Evolutionary conservation across 306 rosid genomes (phyloP), one percentile per base, ranked within the genome.

Genomic region (Vigna mungo): DNA sequence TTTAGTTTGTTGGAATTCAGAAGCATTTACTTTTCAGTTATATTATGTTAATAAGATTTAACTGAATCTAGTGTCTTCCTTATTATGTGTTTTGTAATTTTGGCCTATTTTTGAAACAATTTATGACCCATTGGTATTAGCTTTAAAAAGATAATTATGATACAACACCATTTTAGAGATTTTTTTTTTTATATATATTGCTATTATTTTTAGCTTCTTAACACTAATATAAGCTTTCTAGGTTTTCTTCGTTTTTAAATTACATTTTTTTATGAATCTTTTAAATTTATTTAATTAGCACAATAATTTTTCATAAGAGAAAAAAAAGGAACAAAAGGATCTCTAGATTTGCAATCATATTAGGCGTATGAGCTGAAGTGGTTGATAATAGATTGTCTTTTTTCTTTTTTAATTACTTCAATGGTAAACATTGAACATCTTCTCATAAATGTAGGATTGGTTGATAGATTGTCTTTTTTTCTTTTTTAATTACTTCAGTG

Each of bases 1-100:
- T 72, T 73, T 61, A 36, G 83, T 32, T 52, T 23, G 32, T 61
- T 68, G 54, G 59, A 56, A 30, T 77, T 62, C 66, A 30, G 69
- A 43, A 64, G 16, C 15, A 7, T 39, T 39, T 39, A 39, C 63
- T 71, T 30, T 7, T 56, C 67, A 2, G 10, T 8, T 11, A 39
- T 39, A 0, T 39, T 7, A 1, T 7, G 44, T 39, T 39, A 39
- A 39, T 39, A 39, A 39, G 44, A 39, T 39, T 7, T 39, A 39
- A 39, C 10, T 9, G 44, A 7, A 41, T 41, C 13, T 41, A 41
- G 41, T 46, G 20, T 49, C 54, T 16, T 36, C 68, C 53, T 59
- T 62, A 43, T 17, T 39, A 41, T 32, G 54, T 8, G 44, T 56
- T 60, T 48, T 9, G 48, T 16, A 56, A 36, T 65, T 79, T 25